Evolutionary conservation across 2,329 filamentous ascomycete species (phyloP).

Genomic region (Paecilomyces variotii): DNA sequence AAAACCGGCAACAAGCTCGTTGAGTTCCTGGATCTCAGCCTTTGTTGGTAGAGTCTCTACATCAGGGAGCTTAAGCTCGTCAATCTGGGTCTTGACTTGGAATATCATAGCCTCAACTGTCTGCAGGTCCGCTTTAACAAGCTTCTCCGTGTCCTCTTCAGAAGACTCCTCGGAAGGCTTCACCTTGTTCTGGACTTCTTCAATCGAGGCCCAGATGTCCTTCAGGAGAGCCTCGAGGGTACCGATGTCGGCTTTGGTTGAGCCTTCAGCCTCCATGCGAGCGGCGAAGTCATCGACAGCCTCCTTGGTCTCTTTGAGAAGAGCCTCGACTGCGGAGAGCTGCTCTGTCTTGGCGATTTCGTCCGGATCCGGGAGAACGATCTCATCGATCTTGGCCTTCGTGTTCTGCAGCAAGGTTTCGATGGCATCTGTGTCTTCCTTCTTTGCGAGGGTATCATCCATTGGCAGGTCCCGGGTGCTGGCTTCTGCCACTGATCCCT

Average conservation of each 20-base stretch:
- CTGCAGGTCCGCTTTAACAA: conserved; percentile 76
- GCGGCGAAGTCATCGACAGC: conserved; percentile 58
- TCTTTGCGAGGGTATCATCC: conserved; percentile 52
- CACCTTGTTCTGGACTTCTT: conserved; percentile 53
- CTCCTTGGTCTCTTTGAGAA: conserved; percentile 69
- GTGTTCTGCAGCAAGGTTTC: conserved; percentile 86
- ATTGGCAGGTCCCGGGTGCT: conserved; percentile 33
- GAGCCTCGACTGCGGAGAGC: conserved; percentile 54
- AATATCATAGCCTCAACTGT: conserved; percentile 71
- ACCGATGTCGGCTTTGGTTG: conserved; percentile 70
- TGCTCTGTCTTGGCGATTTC: conserved; percentile 58
- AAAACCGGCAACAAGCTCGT: conserved; percentile 63
- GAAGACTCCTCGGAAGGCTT: conserved; percentile 41
- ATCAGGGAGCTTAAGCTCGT: conserved; percentile 64
- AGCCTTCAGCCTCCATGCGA: conserved; percentile 59
- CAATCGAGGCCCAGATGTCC: conserved; percentile 66
- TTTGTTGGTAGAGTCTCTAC: conserved; percentile 65
- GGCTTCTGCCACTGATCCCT: conserved; percentile 50
- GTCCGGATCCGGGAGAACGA: conserved; percentile 56
- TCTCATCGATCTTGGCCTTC: conserved; percentile 78
- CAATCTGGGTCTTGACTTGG: conserved; percentile 75
- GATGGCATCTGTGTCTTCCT: conserved; percentile 83
- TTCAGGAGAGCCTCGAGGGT: conserved; percentile 70
- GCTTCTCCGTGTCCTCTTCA: conserved; percentile 48
- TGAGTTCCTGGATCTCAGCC: conserved; percentile 64